These are phyloP conservation scores for Rhododendron ferrugineum DNA, from an alignment of 148 eudicot genomes.

Conservation along the genomic window DNA sequence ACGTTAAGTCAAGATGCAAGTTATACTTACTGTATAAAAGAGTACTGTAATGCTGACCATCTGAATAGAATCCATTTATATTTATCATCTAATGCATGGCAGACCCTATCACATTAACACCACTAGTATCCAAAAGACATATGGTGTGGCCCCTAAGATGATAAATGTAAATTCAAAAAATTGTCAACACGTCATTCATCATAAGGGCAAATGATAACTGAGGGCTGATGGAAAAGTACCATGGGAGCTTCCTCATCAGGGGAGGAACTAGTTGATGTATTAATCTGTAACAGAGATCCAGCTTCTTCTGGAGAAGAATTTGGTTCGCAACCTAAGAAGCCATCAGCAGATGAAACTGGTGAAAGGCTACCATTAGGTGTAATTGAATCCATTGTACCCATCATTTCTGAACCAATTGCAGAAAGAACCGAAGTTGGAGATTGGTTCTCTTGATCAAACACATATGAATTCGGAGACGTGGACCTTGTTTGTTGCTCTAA, in stretches of 20 bases:
- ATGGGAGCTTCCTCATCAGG: conserved; percentile 28
- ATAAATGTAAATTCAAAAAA: not conserved
- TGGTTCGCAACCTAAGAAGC: conserved; percentile 23
- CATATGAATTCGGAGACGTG: conserved; percentile 39
- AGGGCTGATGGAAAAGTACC: conserved; percentile 32
- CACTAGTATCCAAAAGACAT: not conserved
- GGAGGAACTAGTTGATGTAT: conserved; percentile 15
- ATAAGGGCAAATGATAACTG: not conserved
- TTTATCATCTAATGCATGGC: not conserved
- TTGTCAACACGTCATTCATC: not conserved
- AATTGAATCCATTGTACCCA: conserved; percentile 37
- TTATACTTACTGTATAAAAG: not conserved
- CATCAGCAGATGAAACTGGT: conserved; percentile 43
- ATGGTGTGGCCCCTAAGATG: not conserved
- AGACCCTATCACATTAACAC: not conserved
- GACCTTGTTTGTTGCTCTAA: conserved; percentile 38
- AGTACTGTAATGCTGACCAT: not conserved
- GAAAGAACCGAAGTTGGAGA: conserved; percentile 84
- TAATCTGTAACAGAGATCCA: conserved; percentile 16
- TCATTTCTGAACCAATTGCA: conserved; percentile 42
- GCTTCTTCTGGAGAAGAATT: conserved; percentile 17
- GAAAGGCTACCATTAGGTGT: conserved; percentile 41
- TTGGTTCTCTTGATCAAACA: conserved; percentile 44
- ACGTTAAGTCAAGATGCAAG: not conserved
- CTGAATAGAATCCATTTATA: not conserved